Conservation (phyloP, 2,329 filamentous ascomycete genomes). For the Penicillium crustosum region DNA sequence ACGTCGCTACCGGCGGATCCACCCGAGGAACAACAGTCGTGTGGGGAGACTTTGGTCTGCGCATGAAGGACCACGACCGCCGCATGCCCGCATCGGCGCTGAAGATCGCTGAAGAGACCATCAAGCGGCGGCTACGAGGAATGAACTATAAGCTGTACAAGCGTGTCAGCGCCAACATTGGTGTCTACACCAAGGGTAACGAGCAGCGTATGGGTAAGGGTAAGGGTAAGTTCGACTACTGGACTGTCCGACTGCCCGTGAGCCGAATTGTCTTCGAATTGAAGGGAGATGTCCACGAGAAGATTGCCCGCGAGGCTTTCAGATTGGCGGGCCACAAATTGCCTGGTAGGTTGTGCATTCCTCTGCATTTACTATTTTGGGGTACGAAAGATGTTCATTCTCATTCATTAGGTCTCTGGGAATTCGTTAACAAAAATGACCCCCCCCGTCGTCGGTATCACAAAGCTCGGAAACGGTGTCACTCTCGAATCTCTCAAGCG, state of each 20-base stretch:
- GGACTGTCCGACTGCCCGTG: slow-evolving; percentile 85
- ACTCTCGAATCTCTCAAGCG: slow-evolving; percentile 81
- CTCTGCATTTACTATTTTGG: background rate
- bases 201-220: slow-evolving; percentile 99
- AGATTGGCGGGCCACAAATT: slow-evolving; percentile 91
- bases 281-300: slow-evolving; percentile 88
- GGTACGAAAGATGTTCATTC: slow-evolving; percentile 19
- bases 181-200: slow-evolving; percentile 93
- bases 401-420: slow-evolving; percentile 57
- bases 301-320: slow-evolving; percentile 90
- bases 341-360: slow-evolving; percentile 63
- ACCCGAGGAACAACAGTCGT: slow-evolving; percentile 90
- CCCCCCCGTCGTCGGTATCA: slow-evolving; percentile 88
- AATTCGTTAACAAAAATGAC: slow-evolving; percentile 92
- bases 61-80: slow-evolving; percentile 90
- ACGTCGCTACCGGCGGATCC: slow-evolving; percentile 87
- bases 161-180: slow-evolving; percentile 86
- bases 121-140: slow-evolving; percentile 81
- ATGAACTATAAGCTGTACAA: slow-evolving; percentile 92
- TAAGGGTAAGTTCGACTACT: slow-evolving; percentile 96
- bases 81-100: slow-evolving; percentile 83
- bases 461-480: slow-evolving; percentile 77
- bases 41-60: slow-evolving; percentile 93
- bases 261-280: slow-evolving; percentile 92
- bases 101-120: slow-evolving; percentile 89